Conservation (phyloP, 768 basidiomycete genomes). For the Tulasnella sp. region DNA sequence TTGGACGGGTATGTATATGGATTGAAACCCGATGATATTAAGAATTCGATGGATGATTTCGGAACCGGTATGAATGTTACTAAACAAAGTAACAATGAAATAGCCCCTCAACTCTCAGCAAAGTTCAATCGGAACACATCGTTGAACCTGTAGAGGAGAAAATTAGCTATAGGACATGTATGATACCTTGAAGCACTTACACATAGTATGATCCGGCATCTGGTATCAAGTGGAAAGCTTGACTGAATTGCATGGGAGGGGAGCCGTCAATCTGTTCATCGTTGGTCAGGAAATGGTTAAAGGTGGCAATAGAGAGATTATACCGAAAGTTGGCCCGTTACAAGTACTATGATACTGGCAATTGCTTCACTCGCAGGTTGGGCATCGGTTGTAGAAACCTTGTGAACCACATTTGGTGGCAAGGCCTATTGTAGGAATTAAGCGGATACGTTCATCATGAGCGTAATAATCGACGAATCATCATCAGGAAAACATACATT, state of each 20-base stretch:
- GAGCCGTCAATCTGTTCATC: constrained; percentile 61
- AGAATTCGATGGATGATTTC: too few species aligned
- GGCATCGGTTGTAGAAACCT: constrained; percentile 68
- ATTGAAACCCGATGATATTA: too few species aligned
- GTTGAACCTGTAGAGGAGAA: constrained; percentile 45
- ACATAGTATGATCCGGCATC: constrained; percentile 70
- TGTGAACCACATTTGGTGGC: constrained; percentile 70
- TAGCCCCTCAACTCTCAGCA: constrained; percentile 30
- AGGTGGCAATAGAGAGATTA: constrained; percentile 21
- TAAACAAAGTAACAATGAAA: not conserved
- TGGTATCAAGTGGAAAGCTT: constrained; percentile 82
- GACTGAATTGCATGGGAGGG: constrained; percentile 76
- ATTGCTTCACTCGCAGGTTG: constrained; percentile 60
- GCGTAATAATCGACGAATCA: not conserved
- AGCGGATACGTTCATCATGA: not conserved
- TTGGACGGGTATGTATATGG: too few species aligned
- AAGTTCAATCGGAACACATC: constrained; percentile 89
- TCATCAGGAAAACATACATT: constrained; percentile 33
- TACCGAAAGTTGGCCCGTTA: constrained; percentile 80
- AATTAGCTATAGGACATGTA: constrained; percentile 8
- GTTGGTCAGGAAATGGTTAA: not conserved
- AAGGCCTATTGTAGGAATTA: constrained; percentile 36
- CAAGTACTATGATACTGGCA: constrained; percentile 58
- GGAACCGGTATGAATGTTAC: not conserved
- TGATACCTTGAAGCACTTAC: constrained; percentile 35